Evolutionary conservation across 805 yeast genomes (phyloP), one percentile per base, ranked within the genome.

Genomic region (Naumovozyma dairenensis): DNA sequence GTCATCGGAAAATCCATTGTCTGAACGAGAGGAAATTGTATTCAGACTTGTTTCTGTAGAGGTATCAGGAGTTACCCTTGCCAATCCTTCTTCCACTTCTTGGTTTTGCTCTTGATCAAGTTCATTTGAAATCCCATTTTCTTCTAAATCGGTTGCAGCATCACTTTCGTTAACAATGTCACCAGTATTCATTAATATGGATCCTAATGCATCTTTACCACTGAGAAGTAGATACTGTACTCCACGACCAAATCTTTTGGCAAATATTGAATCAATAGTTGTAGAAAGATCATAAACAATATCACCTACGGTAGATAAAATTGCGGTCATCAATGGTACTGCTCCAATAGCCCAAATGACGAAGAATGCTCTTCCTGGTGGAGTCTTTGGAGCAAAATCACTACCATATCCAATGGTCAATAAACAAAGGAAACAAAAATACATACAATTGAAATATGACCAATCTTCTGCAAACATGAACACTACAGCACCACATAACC

Each of bases 401-500:
- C 94, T 95, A 20, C 95, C 96, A 55, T 81, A 84, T 1, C 95
- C 95, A 36, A 86, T 80, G 0, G 95, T 82, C 5, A 84, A 58
- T 33, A 86, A 67, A 47, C 89, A 76, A 25, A 81, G 59, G 41
- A 80, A 74, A 39, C 87, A 74, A 48, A 82, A 85, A 58, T 86
- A 86, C n/a, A 81, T 64, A 2, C 75, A 67, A 34, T 74, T 62
- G 43, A 80, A 80, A 55, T 77, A 86, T 5, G 67, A 39, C 95
- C 95, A 86, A 3, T 58, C 61, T 52, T 84, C 94, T 13, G 71
- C 57, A 21, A 57, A 62, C 22, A 62, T 58, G 49, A 85, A 81
- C 0, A 74, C 70, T 21, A 74, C 39, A 0, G 86, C 85, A 1
- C 96, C 96, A 7, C 81, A 36, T 4, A 83, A 60, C 80, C 89